These are phyloP conservation scores for Mytilinidion resinicola DNA, from an alignment of 495 filamentous ascomycete species.

Conservation along the genomic window DNA sequence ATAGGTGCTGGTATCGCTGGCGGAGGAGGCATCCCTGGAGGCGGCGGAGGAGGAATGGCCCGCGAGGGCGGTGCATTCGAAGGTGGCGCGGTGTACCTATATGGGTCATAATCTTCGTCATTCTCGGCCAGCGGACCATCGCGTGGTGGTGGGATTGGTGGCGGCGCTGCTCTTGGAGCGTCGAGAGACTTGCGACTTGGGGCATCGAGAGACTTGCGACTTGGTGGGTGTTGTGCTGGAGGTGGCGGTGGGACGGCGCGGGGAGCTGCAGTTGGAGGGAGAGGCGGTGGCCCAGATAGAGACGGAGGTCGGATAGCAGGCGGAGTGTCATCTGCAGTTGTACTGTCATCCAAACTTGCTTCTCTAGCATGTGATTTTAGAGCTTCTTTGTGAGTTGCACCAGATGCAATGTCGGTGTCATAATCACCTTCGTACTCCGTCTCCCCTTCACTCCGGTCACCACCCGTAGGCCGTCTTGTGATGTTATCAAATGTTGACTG, in stretches of 20 bases:
- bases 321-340: slow-evolving; percentile 48
- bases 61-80: slow-evolving; percentile 19
- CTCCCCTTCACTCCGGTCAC: slow-evolving; percentile 71
- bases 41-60: slow-evolving; percentile 14
- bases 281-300: slow-evolving; percentile 5
- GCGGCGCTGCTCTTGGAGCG: slow-evolving; percentile 31
- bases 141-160: slow-evolving; percentile 24
- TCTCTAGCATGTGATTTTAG: slow-evolving; percentile 75
- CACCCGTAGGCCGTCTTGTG: slow-evolving; percentile 37
- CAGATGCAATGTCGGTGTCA: slow-evolving; percentile 92
- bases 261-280: slow-evolving; percentile 15
- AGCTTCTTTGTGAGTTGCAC: slow-evolving; percentile 84
- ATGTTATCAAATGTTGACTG: slow-evolving; percentile 55
- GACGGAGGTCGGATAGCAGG: slow-evolving; percentile 30
- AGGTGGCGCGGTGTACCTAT: slow-evolving; percentile 25
- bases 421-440: slow-evolving; percentile 98
- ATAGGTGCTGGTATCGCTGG: slow-evolving; percentile 11
- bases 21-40: slow-evolving; percentile 15
- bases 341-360: slow-evolving; percentile 60
- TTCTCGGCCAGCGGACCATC: slow-evolving; percentile 8
- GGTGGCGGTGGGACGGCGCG: slow-evolving; percentile 37
- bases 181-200: slow-evolving; percentile 35
- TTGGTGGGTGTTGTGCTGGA: slow-evolving; percentile 24
- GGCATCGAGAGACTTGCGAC: slow-evolving; percentile 34
- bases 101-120: slow-evolving; percentile 39